phyloP scores from a whole-genome alignment of 1,284 basidiomycete genomes.

The Athelia psychrophila region DNA sequence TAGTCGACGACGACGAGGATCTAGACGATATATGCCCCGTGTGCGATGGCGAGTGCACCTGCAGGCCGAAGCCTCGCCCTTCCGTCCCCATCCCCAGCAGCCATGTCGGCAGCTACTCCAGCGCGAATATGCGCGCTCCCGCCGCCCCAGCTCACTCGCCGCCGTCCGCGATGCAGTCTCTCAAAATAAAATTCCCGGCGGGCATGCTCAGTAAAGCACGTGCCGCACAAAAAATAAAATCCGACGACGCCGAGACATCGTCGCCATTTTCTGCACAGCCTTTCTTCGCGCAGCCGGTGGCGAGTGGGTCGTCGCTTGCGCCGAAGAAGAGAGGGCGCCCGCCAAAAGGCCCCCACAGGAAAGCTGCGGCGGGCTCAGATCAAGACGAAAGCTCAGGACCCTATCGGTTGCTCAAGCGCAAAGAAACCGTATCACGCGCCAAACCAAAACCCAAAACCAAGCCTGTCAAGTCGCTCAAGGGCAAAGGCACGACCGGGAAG shows the following conservation, averaged over 20 bases:
- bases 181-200: slow-evolving; percentile 77
- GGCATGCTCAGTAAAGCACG: slow-evolving; percentile 43
- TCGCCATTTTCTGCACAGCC: slow-evolving; percentile 15
- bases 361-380: slow-evolving; percentile 26
- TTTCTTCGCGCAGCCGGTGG: background rate
- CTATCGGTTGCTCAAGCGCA: slow-evolving; percentile 29
- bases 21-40: slow-evolving; percentile 83
- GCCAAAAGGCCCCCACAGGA: slow-evolving; percentile 34
- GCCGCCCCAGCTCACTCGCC: slow-evolving; percentile 25
- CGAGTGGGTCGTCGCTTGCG: slow-evolving; percentile 7
- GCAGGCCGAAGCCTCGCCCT: slow-evolving; percentile 37
- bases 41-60: slow-evolving; percentile 84
- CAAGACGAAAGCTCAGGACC: slow-evolving; percentile 26
- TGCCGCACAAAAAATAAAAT: slow-evolving; percentile 18
- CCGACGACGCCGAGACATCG: slow-evolving; percentile 24
- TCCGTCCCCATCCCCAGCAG: slow-evolving; percentile 18
- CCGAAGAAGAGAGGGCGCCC: slow-evolving; percentile 56
- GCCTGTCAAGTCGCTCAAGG: slow-evolving; percentile 31
- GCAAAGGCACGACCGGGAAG: slow-evolving; percentile 36
- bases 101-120: slow-evolving; percentile 14
- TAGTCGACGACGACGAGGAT: slow-evolving; percentile 55
- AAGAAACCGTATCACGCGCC: slow-evolving; percentile 11
- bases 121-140: slow-evolving; percentile 21
- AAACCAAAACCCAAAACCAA: slow-evolving; percentile 31
- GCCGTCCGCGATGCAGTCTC: slow-evolving; percentile 31